phyloP scores from a whole-genome alignment of 495 filamentous ascomycete species.

The Penicillium macrosclerotiorum region DNA sequence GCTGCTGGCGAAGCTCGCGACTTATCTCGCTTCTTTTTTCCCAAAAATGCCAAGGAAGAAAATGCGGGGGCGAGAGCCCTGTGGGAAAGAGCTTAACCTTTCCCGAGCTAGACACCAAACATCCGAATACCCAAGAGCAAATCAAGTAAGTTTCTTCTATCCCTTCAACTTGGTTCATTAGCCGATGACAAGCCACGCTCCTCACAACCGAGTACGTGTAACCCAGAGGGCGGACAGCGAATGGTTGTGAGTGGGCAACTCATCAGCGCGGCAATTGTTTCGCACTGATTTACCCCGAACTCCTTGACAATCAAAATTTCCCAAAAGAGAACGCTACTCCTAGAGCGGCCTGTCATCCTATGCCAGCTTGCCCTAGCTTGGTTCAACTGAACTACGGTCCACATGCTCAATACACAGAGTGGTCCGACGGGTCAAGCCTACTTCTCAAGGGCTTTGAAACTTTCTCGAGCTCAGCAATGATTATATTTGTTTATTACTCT shows the following conservation, averaged over 20 bases:
- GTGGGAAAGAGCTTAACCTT: constrained; percentile 1
- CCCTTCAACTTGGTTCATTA: constrained; percentile 4
- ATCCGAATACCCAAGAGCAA: not conserved
- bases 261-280: constrained; percentile 7
- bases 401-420: not conserved
- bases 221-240: not conserved
- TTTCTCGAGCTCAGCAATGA: not conserved
- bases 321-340: not conserved
- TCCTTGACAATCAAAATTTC: not conserved
- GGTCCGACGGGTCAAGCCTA: not conserved
- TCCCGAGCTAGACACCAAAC: not conserved
- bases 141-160: not conserved
- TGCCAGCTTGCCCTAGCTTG: not conserved
- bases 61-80: constrained; percentile 9
- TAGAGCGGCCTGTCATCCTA: not conserved
- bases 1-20: not conserved
- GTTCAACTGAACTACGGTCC: not conserved
- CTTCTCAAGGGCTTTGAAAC: not conserved
- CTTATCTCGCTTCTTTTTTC: not conserved
- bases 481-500: too few relatives aligned
- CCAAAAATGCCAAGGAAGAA: not conserved
- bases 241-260: not conserved
- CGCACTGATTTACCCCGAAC: constrained; percentile 10
- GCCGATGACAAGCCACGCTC: constrained; percentile 1
- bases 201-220: not conserved